A percentile compares a stretch with the other conserved stretches of the same genome.
These are phyloP conservation scores for Wickerhamiella galacta DNA, from an alignment of 805 yeast species.

Conservation along the genomic window DNA sequence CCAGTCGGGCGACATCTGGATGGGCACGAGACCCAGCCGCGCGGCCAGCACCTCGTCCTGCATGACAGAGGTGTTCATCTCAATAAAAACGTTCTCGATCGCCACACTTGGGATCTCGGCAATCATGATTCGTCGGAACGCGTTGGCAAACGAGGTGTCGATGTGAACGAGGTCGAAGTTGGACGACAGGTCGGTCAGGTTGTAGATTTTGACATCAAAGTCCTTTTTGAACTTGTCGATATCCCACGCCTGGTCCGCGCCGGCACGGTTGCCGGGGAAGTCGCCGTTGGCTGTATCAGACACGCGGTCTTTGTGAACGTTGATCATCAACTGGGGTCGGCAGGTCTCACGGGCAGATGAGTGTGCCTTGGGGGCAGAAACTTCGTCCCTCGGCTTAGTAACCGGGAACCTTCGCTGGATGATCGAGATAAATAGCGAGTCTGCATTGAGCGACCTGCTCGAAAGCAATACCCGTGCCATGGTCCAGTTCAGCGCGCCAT, in stretches of 20 bases:
- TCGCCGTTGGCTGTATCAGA: conserved; percentile 53
- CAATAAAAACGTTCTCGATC: conserved; percentile 76
- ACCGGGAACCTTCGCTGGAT: too few relatives aligned
- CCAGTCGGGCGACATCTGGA: conserved; percentile 79
- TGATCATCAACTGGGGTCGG: too few relatives aligned
- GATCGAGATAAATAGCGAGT: too few relatives aligned
- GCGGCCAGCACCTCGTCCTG: conserved; percentile 96
- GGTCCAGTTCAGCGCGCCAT: conserved; percentile 86
- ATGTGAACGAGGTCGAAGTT: conserved; percentile 75
- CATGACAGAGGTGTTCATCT: conserved; percentile 89
- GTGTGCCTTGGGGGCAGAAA: too few relatives aligned
- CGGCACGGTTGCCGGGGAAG: conserved; percentile 69
- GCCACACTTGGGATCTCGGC: conserved; percentile 95
- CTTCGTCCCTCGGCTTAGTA: too few relatives aligned
- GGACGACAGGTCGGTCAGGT: conserved; percentile 43
- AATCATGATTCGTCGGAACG: conserved; percentile 92
- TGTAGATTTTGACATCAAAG: conserved; percentile 46
- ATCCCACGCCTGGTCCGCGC: conserved; percentile 63
- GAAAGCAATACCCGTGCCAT: too few relatives aligned
- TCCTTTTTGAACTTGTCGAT: conserved; percentile 58
- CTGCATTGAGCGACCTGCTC: too few relatives aligned
- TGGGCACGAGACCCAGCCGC: conserved; percentile 83
- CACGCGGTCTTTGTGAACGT: conserved; percentile 15
- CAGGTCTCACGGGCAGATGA: too few relatives aligned
- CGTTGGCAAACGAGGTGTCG: conserved; percentile 89